Conservation (phyloP, 805 yeast genomes). For the Ogataea chonburiensis region DNA sequence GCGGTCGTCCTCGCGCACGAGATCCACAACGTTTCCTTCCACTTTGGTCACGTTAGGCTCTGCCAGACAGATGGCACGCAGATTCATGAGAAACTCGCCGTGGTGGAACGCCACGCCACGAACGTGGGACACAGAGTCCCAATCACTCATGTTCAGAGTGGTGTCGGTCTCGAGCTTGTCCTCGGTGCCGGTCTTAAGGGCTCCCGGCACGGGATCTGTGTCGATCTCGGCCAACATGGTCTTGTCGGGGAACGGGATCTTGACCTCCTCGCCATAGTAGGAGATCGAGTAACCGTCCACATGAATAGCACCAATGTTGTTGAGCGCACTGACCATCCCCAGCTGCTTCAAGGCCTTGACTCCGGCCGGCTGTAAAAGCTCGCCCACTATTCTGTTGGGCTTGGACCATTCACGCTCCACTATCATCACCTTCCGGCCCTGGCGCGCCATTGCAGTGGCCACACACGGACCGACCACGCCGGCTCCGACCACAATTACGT, state of each 20-base stretch:
- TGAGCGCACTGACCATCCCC: constrained; percentile 77
- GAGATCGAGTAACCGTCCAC: constrained; percentile 81
- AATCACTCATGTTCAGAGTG: constrained; percentile 47
- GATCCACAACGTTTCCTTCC: constrained; percentile 78
- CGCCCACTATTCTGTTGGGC: constrained; percentile 98
- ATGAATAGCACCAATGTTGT: constrained; percentile 72
- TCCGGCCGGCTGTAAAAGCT: constrained; percentile 97
- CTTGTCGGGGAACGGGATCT: constrained; percentile 72
- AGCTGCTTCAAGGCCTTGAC: constrained; percentile 74
- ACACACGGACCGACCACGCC: constrained; percentile 95
- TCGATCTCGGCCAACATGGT: constrained; percentile 43
- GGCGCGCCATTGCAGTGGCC: constrained; percentile 86
- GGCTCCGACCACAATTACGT: constrained; percentile 94
- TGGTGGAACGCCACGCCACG: constrained; percentile 90
- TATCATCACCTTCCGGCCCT: constrained; percentile 77
- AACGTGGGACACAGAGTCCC: constrained; percentile 57
- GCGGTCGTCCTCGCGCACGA: constrained; percentile 51
- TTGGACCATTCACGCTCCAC: constrained; percentile 86
- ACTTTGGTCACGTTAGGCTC: constrained; percentile 76
- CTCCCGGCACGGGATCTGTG: constrained; percentile 47
- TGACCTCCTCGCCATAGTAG: constrained; percentile 55
- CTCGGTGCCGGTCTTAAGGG: constrained; percentile 60
- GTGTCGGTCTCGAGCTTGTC: constrained; percentile 47
- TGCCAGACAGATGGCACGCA: constrained; percentile 63
- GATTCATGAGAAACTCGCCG: constrained; percentile 78